phyloP scores from a whole-genome alignment of 495 filamentous ascomycete species.

The Penicillium egyptiacum region DNA sequence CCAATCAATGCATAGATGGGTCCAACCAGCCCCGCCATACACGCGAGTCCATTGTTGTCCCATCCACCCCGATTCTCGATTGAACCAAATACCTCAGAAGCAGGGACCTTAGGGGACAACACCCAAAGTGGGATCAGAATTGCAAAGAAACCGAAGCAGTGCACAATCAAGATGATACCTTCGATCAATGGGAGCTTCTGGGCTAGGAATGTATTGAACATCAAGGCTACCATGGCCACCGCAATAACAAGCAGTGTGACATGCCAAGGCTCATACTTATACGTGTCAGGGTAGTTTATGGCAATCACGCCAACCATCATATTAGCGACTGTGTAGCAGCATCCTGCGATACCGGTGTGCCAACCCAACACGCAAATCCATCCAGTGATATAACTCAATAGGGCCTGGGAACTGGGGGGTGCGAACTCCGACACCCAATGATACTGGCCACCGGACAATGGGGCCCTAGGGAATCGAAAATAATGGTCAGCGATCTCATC shows the following conservation, averaged over 20 bases:
- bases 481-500: not conserved
- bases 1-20: not conserved
- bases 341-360: not conserved
- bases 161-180: not conserved
- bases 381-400: not conserved
- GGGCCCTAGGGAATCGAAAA: not conserved
- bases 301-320: not conserved
- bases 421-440: not conserved
- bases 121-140: not conserved
- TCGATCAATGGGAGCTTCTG: not conserved
- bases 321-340: not conserved
- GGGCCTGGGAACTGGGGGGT: not conserved
- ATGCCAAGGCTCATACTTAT: not conserved
- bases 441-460: not conserved
- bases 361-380: not conserved
- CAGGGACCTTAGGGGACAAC: not conserved
- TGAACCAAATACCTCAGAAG: not conserved
- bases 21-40: not conserved
- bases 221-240: not conserved
- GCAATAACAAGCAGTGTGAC: not conserved
- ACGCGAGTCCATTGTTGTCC: not conserved
- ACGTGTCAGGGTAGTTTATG: not conserved
- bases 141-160: not conserved
- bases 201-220: not conserved
- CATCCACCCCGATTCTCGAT: not conserved